Evolutionary conservation across 129 eudicot species (phyloP).

Genomic region (Deinandra increscens): DNA sequence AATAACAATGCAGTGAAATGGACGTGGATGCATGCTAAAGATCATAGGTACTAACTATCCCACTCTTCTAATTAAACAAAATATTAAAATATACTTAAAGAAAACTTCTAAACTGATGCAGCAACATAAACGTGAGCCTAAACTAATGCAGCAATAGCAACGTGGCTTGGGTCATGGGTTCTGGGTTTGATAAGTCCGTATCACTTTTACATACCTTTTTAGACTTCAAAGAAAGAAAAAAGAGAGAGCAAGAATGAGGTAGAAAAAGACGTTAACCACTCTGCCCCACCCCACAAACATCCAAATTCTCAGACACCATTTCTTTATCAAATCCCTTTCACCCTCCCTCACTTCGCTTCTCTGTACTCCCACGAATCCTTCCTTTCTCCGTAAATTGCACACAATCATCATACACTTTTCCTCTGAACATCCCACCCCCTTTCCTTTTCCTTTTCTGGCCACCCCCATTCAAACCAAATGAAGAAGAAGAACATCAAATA

Average conservation of each 20-base stretch:
- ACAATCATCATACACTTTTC: slow-evolving; percentile 19
- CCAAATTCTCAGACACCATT: slow-evolving; percentile 53
- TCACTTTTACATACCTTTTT: slow-evolving; percentile 17
- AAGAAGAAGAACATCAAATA: slow-evolving; percentile 19
- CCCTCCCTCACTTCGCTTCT: background rate
- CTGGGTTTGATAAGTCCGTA: no score
- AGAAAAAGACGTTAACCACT: slow-evolving; percentile 31
- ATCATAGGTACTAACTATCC: no score
- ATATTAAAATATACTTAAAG: no score
- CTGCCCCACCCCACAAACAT: slow-evolving; percentile 42
- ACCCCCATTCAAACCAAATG: no score
- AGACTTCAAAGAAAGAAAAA: slow-evolving; percentile 24
- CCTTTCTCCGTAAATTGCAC: slow-evolving; percentile 9
- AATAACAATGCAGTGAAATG: no score
- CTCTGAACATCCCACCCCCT: slow-evolving; percentile 7
- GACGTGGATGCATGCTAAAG: no score
- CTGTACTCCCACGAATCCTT: slow-evolving; percentile 21
- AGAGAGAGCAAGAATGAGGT: no score
- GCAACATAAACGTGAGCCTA: no score
- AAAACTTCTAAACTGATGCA: no score
- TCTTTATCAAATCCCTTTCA: slow-evolving; percentile 28
- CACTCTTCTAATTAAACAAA: no score
- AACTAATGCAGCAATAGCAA: no score
- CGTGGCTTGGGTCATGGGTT: no score
- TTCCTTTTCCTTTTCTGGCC: background rate